Base-by-base conservation (phyloP, 164 flowering plant genomes). In the Vitis amurensis region DNA sequence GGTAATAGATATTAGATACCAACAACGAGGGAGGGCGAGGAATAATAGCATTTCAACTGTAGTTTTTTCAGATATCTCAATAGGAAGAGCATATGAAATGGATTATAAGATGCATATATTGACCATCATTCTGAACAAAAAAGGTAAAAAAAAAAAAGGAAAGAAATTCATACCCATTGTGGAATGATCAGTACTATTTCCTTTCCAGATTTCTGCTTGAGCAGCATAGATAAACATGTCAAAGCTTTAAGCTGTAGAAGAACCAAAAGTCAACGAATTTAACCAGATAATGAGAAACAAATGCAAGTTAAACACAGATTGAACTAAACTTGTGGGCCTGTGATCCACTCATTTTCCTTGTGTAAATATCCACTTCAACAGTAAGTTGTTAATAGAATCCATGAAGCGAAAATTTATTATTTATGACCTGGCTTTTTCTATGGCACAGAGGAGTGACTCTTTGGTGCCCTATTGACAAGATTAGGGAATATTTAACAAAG, bases 241-340 rank as follows among this genome's bases (percentile, higher is more conserved):
- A 95, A 81, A 64, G 99, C 99, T 81, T 95, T 95, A 66, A 95
- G 86, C 99, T 95, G 91, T 56, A 72, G 12, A 72, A 70, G 31
- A 47, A 70, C 63, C 11, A 59, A 53, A 69, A 64, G 48, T 23
- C 50, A 74, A 62, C 0, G 4, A 48, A 17, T 51, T 62, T 61
- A 53, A 44, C 16, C 50, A 67, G 23, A 64, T 55, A 12, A 17
- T 64, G 1, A 71, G 57, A 64, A 66, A 64, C 13, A 23, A 57
- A n/a, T 48, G 16, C n/a, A 61, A 13, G 7, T n/a, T 8, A 66
- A 16, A 12, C 1, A 23, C 27, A 23, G 27, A 23, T 23, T 23
- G 27, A 23, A 23, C 27, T 23, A 23, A 23, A 23, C 27, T 23
- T 23, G 27, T 23, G 27, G 27, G 27, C 27, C 27, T 23, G 27